Evolutionary conservation across 2,329 filamentous ascomycete species (phyloP).

Genomic region (Trichoderma cornu-damae): DNA sequence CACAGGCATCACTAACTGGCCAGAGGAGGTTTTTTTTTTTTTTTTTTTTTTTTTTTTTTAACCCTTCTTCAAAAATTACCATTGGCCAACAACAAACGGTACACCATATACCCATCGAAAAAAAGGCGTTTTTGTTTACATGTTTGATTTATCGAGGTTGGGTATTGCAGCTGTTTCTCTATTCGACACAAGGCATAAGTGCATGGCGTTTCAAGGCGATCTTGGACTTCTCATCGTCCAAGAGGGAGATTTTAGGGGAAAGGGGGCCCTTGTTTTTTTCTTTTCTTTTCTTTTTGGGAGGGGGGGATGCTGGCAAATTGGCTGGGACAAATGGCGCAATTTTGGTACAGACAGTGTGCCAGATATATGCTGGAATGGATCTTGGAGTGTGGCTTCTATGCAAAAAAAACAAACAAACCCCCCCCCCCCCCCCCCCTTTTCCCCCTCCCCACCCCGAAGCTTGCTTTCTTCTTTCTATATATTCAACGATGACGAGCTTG

Average conservation of each 20-base stretch:
- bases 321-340: background rate
- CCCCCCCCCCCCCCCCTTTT: too few species aligned
- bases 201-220: constrained; percentile 20
- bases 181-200: constrained; percentile 18
- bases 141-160: constrained; percentile 1
- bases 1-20: background rate
- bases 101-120: constrained; percentile 17
- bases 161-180: constrained; percentile 2
- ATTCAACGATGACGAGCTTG: constrained; percentile 16
- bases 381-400: background rate
- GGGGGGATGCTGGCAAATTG: constrained; percentile 6
- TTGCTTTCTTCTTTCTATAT: constrained; percentile 3
- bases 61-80: background rate
- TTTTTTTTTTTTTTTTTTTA: too few species aligned
- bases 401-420: too few species aligned
- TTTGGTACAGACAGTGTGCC: background rate
- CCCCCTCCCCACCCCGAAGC: too few species aligned
- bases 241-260: background rate
- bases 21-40: too few species aligned
- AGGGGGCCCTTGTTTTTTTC: constrained; percentile 11
- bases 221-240: constrained; percentile 9
- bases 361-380: constrained; percentile 3
- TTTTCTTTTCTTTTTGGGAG: too few species aligned
- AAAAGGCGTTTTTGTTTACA: constrained; percentile 15
- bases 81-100: constrained; percentile 6